Evolutionary conservation across 345 rosid species (phyloP), one percentile per base, ranked within the genome.

Genomic region (Brassica incana): DNA sequence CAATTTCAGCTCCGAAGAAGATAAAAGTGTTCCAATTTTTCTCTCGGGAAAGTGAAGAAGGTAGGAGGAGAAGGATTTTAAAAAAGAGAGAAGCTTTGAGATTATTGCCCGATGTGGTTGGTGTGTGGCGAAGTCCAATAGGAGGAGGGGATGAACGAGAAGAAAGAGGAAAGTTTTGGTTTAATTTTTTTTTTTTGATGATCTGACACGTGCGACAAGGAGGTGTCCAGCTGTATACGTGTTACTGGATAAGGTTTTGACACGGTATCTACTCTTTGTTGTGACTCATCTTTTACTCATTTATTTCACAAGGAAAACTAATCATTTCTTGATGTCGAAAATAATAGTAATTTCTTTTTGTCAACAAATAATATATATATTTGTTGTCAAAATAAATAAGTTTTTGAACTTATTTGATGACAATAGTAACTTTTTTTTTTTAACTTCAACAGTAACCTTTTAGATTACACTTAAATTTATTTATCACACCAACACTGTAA

Each of bases 181-280:
- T 45, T 12, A 0, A 16, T 18, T 18, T 43, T 77, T 65, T 71
- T n/a, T n/a, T n/a, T 86, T 91, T 78, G 60, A 7, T 67, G 82
- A 72, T 84, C 71, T 78, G 86, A 90, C 92, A 91, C 96, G 92
- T 88, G 87, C 87, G 83, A 85, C 68, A 50, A 65, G 2, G 84
- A 81, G 85, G 74, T 61, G 14, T 85, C 91, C 95, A 93, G 93
- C 86, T 89, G 97, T 86, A 88, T 65, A 75, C 70, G 87, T 81
- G 71, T 76, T 73, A 84, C 81, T 88, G 93, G 93, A 83, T 86
- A 69, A 78, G 85, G 87, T 77, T 71, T 76, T 86, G 83, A 54
- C 60, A 54, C 60, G 60, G 60, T 54, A 54, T 6, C 60, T 54
- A 54, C 60, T 54, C 25, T 54, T 54, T 54, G 60, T 15, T 54